phyloP scores from a whole-genome alignment of 2,329 filamentous ascomycete species.

The Sordariomycetes sp. region DNA sequence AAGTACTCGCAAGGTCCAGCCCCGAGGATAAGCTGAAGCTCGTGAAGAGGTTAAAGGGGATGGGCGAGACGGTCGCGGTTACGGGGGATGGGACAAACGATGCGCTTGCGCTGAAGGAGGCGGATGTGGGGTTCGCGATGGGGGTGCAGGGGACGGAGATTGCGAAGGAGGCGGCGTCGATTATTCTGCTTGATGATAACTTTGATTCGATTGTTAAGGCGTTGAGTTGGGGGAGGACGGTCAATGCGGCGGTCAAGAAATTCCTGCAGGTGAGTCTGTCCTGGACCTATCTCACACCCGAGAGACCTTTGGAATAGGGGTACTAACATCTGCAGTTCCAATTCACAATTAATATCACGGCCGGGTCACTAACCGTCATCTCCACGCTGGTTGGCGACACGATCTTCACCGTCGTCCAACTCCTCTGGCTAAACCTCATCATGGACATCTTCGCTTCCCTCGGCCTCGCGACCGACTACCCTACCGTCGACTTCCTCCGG shows the following conservation, averaged over 20 bases:
- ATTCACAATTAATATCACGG: slow-evolving; percentile 49
- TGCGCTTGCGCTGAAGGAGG: slow-evolving; percentile 50
- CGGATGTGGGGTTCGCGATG: slow-evolving; percentile 57
- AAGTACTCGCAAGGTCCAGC: slow-evolving; percentile 55
- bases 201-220: slow-evolving; percentile 50
- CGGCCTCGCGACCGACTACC: slow-evolving; percentile 27
- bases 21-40: slow-evolving; percentile 57
- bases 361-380: slow-evolving; percentile 43
- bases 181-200: slow-evolving; percentile 50
- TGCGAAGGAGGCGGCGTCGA: slow-evolving; percentile 46
- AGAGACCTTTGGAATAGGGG: too few species aligned
- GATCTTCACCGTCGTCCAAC: slow-evolving; percentile 42
- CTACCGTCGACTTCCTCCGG: slow-evolving; percentile 19
- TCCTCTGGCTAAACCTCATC: slow-evolving; percentile 48
- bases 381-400: slow-evolving; percentile 37
- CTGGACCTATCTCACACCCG: neutral
- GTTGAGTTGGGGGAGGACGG: slow-evolving; percentile 47
- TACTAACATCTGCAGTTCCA: slow-evolving; percentile 25
- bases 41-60: slow-evolving; percentile 48
- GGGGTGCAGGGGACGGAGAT: slow-evolving; percentile 54
- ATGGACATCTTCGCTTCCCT: slow-evolving; percentile 47
- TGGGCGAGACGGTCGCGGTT: slow-evolving; percentile 54
- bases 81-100: slow-evolving; percentile 57
- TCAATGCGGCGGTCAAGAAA: slow-evolving; percentile 51
- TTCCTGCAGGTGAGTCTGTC: slow-evolving; percentile 40